Conservation (phyloP, 176 grass and related monocot genomes). For the Pharus latifolius region DNA sequence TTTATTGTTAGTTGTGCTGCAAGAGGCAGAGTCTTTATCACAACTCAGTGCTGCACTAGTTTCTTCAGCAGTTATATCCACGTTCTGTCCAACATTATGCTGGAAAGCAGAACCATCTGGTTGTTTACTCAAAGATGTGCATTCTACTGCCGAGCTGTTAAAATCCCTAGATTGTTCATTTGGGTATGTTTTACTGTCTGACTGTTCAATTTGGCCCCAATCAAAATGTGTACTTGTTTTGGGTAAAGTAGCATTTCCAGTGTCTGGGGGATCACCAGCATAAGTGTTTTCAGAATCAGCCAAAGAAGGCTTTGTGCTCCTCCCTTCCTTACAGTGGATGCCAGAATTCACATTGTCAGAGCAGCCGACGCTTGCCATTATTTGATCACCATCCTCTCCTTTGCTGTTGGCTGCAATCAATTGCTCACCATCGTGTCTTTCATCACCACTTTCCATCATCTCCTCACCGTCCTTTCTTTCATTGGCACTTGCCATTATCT, state of each 20-base stretch:
- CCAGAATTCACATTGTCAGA: slow-evolving; percentile 22
- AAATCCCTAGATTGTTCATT: slow-evolving; percentile 12
- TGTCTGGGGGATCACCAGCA: neutral
- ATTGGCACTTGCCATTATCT: slow-evolving; percentile 17
- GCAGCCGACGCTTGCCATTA: slow-evolving; percentile 27
- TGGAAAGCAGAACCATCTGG: neutral
- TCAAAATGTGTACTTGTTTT: neutral
- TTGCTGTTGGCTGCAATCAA: slow-evolving; percentile 8
- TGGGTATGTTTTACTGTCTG: slow-evolving; percentile 3
- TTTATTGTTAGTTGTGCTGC: slow-evolving; percentile 24
- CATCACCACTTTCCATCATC: slow-evolving; percentile 23
- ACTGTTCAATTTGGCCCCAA: slow-evolving; percentile 15
- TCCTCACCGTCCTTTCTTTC: slow-evolving; percentile 27
- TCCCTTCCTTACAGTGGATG: slow-evolving; percentile 9
- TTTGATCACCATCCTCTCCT: slow-evolving; percentile 38
- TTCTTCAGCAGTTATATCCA: slow-evolving; percentile 18
- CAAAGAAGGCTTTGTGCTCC: slow-evolving; percentile 11
- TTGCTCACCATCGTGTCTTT: slow-evolving; percentile 12
- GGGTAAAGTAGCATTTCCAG: slow-evolving; percentile 5
- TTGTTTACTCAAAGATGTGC: slow-evolving; percentile 25
- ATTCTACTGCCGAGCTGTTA: slow-evolving; percentile 23
- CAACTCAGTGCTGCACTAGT: slow-evolving; percentile 20
- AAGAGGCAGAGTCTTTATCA: slow-evolving; percentile 20
- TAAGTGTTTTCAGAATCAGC: slow-evolving; percentile 17
- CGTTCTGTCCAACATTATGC: slow-evolving; percentile 22